Evolutionary conservation across 129 eudicot genomes (phyloP).

Genomic region (Rutidosis leptorrhynchoides): DNA sequence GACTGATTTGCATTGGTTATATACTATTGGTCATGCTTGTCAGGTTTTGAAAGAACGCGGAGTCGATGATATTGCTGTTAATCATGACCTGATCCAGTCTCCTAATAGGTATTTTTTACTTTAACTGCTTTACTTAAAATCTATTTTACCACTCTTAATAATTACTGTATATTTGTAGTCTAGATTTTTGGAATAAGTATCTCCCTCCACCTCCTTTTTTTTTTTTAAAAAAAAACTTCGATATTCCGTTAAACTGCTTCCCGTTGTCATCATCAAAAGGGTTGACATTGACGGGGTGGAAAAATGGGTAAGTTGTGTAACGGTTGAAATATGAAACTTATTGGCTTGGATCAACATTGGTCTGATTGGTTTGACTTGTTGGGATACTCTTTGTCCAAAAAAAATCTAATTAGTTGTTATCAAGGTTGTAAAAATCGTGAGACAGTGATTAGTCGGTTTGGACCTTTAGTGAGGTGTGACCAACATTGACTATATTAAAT

Average conservation of each 20-base stretch:
- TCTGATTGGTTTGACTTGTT: neutral
- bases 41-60: constrained; percentile 91
- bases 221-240: neutral
- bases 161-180: neutral
- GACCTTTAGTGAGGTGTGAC: too few relatives aligned
- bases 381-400: neutral
- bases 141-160: neutral
- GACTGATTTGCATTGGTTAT: constrained; percentile 11
- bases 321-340: neutral
- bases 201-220: neutral
- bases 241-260: neutral
- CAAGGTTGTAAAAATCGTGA: too few relatives aligned
- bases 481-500: too few relatives aligned
- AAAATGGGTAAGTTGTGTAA: neutral
- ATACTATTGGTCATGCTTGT: constrained; percentile 11
- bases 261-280: neutral
- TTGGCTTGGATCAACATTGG: neutral
- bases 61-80: constrained; percentile 48
- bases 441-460: too few relatives aligned
- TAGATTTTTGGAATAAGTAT: neutral
- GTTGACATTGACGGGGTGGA: neutral
- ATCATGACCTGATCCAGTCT: constrained; percentile 38
- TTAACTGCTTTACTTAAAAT: neutral
- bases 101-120: constrained; percentile 43
- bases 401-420: neutral